Conservation (phyloP, 257 asterid species). For the Solanum sitiens region DNA sequence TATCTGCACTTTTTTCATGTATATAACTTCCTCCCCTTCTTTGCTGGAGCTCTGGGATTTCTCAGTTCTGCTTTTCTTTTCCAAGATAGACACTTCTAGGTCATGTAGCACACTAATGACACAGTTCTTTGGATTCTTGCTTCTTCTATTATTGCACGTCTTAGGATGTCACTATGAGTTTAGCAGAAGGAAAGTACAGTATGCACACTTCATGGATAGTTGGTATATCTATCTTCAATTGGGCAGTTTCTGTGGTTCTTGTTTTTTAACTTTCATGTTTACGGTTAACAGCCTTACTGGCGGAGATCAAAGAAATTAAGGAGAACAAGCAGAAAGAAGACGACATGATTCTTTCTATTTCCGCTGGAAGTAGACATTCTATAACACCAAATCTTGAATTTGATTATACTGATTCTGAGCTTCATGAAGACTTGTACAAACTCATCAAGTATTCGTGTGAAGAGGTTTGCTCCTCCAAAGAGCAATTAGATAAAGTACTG, state of each 20-base stretch:
- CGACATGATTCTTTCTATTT: conserved; percentile 52
- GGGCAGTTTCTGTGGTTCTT: neutral
- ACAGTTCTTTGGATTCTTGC: neutral
- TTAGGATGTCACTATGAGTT: neutral
- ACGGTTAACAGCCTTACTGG: conserved; percentile 53
- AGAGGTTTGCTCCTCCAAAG: conserved; percentile 91
- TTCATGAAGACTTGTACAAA: conserved; percentile 78
- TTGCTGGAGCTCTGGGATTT: neutral
- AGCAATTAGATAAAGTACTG: conserved; percentile 70
- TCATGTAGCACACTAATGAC: neutral
- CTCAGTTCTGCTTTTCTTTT: neutral
- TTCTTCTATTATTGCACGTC: neutral
- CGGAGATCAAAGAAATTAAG: conserved; percentile 86
- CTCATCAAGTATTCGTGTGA: conserved; percentile 83
- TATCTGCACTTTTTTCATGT: neutral
- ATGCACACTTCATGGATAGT: neutral
- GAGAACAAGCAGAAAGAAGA: conserved; percentile 80
- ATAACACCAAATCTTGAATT: conserved; percentile 65
- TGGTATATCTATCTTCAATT: neutral
- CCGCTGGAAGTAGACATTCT: conserved; percentile 79
- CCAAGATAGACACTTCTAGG: neutral
- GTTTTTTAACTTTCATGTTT: conserved; percentile 4
- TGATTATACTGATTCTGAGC: conserved; percentile 60
- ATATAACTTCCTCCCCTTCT: neutral
- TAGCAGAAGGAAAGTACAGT: neutral